phyloP scores from a whole-genome alignment of 1,284 basidiomycete species.

The Microbotryum saponariae region DNA sequence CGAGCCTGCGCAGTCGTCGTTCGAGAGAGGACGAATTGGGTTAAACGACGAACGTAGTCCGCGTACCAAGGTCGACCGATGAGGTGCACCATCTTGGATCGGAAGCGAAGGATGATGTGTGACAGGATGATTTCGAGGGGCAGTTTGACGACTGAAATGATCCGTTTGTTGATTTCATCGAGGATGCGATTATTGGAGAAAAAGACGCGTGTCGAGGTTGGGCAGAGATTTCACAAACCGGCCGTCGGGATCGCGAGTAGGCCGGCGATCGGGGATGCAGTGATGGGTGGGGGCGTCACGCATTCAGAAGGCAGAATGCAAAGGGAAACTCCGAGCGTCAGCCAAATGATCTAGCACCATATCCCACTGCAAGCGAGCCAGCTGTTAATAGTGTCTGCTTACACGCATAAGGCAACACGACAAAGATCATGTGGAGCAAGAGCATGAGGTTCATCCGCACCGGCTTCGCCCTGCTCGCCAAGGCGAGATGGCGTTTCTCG shows the following conservation, averaged over 20 bases:
- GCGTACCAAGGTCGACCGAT: slow-evolving; percentile 13
- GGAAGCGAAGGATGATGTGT: slow-evolving; percentile 6
- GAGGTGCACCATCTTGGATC: slow-evolving; percentile 1
- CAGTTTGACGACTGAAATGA: no score
- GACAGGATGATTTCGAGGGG: no score
- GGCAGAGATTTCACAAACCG: no score
- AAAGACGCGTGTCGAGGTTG: no score
- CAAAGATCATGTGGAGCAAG: background rate
- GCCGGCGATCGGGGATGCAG: no score
- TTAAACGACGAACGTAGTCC: slow-evolving; percentile 8
- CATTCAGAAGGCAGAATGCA: no score
- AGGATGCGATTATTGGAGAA: no score
- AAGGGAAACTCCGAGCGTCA: no score
- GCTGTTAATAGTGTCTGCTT: background rate
- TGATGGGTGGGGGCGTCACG: no score
- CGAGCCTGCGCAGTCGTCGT: slow-evolving; percentile 12
- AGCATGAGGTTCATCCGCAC: background rate
- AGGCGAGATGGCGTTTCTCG: background rate
- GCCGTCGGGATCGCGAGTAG: no score
- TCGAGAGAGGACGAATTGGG: slow-evolving; percentile 11
- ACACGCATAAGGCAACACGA: slow-evolving; percentile 1
- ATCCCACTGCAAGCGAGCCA: background rate
- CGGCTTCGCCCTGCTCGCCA: background rate
- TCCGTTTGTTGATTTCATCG: no score
- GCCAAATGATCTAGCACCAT: no score